Conservation (phyloP, 2,329 filamentous ascomycete genomes). For the Colletotrichum magnum region DNA sequence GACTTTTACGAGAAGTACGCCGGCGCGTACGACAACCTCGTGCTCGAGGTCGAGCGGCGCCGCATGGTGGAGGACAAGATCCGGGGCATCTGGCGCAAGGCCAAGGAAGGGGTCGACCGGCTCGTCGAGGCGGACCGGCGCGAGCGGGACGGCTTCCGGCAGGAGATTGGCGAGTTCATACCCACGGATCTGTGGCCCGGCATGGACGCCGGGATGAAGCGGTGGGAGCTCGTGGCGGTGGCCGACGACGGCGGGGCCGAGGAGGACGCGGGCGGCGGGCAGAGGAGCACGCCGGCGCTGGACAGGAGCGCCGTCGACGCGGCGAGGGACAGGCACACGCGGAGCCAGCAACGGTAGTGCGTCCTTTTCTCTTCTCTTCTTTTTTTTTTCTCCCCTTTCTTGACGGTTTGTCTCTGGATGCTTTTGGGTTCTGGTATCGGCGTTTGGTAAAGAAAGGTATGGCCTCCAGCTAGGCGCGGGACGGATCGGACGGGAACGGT, state of each 20-base stretch:
- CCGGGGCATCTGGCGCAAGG: slow-evolving; percentile 80
- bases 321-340: slow-evolving; percentile 43
- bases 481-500: background rate
- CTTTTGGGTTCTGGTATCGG: background rate
- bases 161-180: slow-evolving; percentile 87
- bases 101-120: slow-evolving; percentile 81
- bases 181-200: slow-evolving; percentile 91
- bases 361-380: background rate
- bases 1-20: slow-evolving; percentile 92
- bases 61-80: slow-evolving; percentile 81
- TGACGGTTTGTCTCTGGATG: background rate
- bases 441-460: slow-evolving; percentile 14
- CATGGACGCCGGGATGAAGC: slow-evolving; percentile 72
- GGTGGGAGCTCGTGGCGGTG: slow-evolving; percentile 63
- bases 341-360: slow-evolving; percentile 34
- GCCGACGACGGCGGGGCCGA: slow-evolving; percentile 45
- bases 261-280: slow-evolving; percentile 27
- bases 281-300: slow-evolving; percentile 47
- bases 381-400: background rate
- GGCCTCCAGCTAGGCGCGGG: slow-evolving; percentile 23
- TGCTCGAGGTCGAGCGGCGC: slow-evolving; percentile 86
- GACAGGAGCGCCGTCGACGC: slow-evolving; percentile 49
- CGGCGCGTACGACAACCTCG: slow-evolving; percentile 84
- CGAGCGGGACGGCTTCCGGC: slow-evolving; percentile 83
- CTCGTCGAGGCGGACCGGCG: slow-evolving; percentile 80